Base-by-base conservation (phyloP, 139 green algal genomes). In the Asterochloris erici region DNA sequence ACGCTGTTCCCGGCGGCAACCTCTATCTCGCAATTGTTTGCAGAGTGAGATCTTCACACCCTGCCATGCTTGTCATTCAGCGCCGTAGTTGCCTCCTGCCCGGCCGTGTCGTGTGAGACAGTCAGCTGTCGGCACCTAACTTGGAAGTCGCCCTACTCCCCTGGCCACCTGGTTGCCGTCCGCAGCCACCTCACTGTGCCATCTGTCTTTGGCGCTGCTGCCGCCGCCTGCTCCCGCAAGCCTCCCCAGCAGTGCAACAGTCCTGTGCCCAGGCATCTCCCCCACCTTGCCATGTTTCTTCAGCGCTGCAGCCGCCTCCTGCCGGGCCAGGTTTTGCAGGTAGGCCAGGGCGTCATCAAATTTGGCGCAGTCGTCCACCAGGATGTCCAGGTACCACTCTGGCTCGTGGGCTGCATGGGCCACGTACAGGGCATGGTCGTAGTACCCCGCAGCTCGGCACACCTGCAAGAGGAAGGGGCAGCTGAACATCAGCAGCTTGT, bases 391-490 rank as follows among this genome's bases (percentile, higher is more conserved):
- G 82, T 96, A 92, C 82, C 86, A 89, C 17, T 95, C 73, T 24
- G 84, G 81, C 84, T 96, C 86, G 9, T 83, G 84, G 0, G 92
- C 90, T 6, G 85, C 86, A 69, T 88, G 74, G 26, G 96, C 93
- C 66, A 99, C 91, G 38, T 83, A 89, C 79, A 98, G 85, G n/a
- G 96, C 96, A 71, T 99, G 96, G 66, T 94, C 84, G 60, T 85
- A 88, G 88, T 98, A 99, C 9, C 96, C 96, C 2, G 96, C 94
- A 11, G 82, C 82, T 9, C 93, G 86, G 85, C 94, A 94, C 71
- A 98, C 93, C 74, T 91, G 86, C 28, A 93, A 26, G 0, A 0
- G 12, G 11, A n/a, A 12, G 14, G 10, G 21, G 4, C 21, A 21
- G 1, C 21, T 0, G 15, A 60, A 61, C 73, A 77, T 11, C 47